Conservation (phyloP, 2,329 filamentous ascomycete genomes). For the Aureobasidium subglaciale region DNA sequence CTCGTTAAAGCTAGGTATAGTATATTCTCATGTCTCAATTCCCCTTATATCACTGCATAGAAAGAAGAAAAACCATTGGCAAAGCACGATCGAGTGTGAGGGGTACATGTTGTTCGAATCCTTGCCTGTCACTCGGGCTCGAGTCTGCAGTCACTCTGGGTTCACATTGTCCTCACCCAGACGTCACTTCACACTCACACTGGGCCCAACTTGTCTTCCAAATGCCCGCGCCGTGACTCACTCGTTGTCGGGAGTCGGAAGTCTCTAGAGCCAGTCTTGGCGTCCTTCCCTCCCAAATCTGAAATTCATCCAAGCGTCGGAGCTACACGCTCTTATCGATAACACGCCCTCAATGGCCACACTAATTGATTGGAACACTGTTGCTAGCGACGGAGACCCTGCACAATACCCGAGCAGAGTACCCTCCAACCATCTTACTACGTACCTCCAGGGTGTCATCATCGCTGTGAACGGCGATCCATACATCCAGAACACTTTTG, state of each 20-base stretch:
- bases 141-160: not conserved
- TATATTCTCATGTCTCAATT: not conserved
- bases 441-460: not conserved
- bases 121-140: not conserved
- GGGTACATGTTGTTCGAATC: not conserved
- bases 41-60: not conserved
- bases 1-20: not conserved
- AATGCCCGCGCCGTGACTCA: not conserved
- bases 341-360: not conserved
- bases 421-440: not conserved
- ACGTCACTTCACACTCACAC: not conserved
- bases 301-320: not conserved
- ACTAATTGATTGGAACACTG: not conserved
- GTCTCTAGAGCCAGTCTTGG: no score
- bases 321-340: no score
- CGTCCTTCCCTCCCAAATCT: not conserved
- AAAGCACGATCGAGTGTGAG: not conserved
- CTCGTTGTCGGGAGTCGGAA: no score
- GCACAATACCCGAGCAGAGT: no score
- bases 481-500: not conserved
- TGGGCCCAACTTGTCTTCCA: not conserved
- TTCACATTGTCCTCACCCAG: not conserved
- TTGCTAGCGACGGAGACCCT: not conserved
- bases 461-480: not conserved
- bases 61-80: not conserved